Evolutionary conservation across 306 rosid species (phyloP).

Genomic region (Cicer chorassanicum): DNA sequence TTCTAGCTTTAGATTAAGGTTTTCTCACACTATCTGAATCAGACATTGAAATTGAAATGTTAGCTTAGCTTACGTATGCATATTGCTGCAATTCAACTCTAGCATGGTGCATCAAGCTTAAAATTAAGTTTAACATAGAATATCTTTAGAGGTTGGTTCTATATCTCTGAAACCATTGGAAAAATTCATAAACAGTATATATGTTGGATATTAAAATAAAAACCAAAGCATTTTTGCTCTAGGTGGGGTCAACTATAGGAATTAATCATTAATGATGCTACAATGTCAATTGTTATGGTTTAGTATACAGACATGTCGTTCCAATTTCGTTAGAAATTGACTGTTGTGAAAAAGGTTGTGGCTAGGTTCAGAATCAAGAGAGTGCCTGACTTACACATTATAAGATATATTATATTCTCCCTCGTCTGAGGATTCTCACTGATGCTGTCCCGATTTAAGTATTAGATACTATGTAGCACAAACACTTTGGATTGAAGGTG

Average conservation of each 20-base stretch:
- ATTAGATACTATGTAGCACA: conserved; percentile 11
- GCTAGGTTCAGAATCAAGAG: conserved; percentile 23
- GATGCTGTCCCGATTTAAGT: not conserved
- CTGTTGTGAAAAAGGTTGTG: not conserved
- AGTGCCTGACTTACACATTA: not conserved
- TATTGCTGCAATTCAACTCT: conserved; percentile 10
- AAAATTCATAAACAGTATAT: not conserved
- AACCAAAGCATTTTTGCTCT: not conserved
- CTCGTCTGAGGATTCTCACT: not conserved
- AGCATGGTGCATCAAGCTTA: conserved; percentile 6
- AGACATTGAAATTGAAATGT: conserved; percentile 35
- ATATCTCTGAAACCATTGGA: conserved; percentile 20
- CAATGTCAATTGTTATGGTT: not conserved
- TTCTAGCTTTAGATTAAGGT: conserved; percentile 34
- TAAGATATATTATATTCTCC: conserved; percentile 12
- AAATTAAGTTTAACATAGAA: not conserved
- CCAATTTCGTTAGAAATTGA: conserved; percentile 29
- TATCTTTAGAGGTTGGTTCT: conserved; percentile 31
- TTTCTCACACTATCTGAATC: conserved; percentile 39
- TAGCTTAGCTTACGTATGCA: not conserved
- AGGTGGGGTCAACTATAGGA: not conserved
- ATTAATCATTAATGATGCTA: not conserved
- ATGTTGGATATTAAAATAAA: not conserved
- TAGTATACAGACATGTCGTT: conserved; percentile 18
- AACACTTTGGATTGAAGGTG: too few species aligned